Evolutionary conservation across 768 basidiomycete species (phyloP).

Genomic region (Paxillus rubicundulus): DNA sequence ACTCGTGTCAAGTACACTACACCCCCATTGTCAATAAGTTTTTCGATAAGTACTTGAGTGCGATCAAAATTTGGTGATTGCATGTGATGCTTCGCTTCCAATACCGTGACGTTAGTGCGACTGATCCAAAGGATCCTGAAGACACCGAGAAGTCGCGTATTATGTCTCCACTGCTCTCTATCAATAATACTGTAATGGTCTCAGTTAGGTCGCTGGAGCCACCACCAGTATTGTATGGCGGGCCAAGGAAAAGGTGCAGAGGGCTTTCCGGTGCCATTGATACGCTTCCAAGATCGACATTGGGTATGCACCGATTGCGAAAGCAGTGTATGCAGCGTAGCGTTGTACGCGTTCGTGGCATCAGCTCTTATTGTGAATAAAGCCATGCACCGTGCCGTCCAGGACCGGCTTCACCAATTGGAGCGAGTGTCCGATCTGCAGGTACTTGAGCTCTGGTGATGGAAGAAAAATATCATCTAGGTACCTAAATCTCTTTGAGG

Average conservation of each 20-base stretch:
- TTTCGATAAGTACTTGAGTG: too few relatives aligned
- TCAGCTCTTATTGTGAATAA: constrained; percentile 14
- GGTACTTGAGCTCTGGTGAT: background rate
- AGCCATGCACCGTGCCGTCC: background rate
- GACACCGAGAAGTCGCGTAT: background rate
- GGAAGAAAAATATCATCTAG: background rate
- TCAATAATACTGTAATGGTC: constrained; percentile 32
- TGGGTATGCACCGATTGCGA: constrained; percentile 17
- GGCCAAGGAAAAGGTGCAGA: constrained; percentile 38
- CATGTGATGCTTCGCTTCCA: too few relatives aligned
- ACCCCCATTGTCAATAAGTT: background rate
- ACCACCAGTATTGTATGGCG: constrained; percentile 25
- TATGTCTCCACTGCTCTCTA: constrained; percentile 35
- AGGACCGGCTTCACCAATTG: constrained; percentile 20
- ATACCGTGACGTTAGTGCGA: too few relatives aligned
- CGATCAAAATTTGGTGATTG: background rate
- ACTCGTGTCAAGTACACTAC: background rate
- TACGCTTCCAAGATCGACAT: constrained; percentile 40
- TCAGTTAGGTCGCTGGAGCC: constrained; percentile 31
- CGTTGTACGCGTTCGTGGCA: constrained; percentile 19
- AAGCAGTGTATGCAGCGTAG: constrained; percentile 6
- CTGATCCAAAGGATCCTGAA: background rate
- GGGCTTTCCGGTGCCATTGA: constrained; percentile 33
- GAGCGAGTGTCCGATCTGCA: constrained; percentile 18
- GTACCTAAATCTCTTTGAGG: constrained; percentile 21